Base-by-base conservation (phyloP, 768 basidiomycete species). In the Boletus vinaceobasis region DNA sequence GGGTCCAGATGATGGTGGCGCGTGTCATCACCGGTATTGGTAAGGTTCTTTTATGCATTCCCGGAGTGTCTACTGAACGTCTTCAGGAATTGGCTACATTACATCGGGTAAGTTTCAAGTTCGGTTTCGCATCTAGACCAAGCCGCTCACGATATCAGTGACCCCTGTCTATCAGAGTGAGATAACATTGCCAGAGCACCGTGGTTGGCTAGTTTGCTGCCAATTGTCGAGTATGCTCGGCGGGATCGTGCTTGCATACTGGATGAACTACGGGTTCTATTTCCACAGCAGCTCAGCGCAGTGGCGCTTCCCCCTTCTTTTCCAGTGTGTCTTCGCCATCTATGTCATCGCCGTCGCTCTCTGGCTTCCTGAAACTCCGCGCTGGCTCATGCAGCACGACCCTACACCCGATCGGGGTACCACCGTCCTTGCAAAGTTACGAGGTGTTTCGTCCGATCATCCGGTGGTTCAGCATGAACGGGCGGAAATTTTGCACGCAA, bases 191-290 rank as follows among this genome's bases (percentile, higher is more conserved):
- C 57, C 57, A 10, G 48, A 58, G 39, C 57, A 58, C 36, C 57
- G 57, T 21, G 57, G 55, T 37, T 58, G 57, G 57, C 38, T 58
- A 9, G 48, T 58, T 17, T 57, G 57, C 49, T 58, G 57, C 21
- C 57, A 58, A 23, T 21, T 57, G n/a, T 50, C 55, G 26, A 57
- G 57, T 35, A 57, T 58, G 55, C 57, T 58, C n/a, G 48, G 55
- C 10, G 57, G 55, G 15, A 32, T 58, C 21, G 17, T 58, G 44
- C 55, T 58, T 38, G 57, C 49, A 26, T 58, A 58, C 40, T 58
- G 57, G 57, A 58, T 57, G 17, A 58, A 58, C 44, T 58, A 58
- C 13, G 57, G 57, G 3, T 51, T 58, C 26, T 58, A 50, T 57
- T 58, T 58, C 36, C 48, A 58, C 44, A 37, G 11, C n/a, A 51